Percentiles rank a stretch among this genome's conserved stretches.
These are phyloP conservation scores for Trypanosoma scelopori DNA, from an alignment of 208 protist genomes.

Conservation along the genomic window DNA sequence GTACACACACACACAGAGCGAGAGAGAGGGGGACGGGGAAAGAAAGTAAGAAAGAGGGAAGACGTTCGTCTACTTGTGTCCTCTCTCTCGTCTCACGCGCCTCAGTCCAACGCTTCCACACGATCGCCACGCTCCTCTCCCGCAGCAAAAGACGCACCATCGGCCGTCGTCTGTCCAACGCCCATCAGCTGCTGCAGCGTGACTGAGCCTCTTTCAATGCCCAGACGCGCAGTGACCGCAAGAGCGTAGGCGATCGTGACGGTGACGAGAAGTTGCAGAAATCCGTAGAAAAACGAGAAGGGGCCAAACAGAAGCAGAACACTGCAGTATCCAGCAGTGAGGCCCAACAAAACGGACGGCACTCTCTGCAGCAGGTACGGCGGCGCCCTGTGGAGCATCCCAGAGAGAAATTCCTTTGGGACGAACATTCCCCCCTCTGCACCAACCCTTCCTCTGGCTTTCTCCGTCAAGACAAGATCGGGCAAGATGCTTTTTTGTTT, in stretches of 20 bases:
- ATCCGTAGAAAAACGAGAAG: constrained; percentile 39
- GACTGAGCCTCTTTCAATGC: constrained; percentile 18
- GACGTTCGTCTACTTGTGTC: no score
- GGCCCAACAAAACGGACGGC: constrained; percentile 52
- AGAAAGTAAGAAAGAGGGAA: no score
- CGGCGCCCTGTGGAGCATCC: constrained; percentile 39
- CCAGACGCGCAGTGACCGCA: constrained; percentile 27
- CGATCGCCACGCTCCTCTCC: background rate
- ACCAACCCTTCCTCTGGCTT: background rate
- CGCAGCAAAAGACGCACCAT: no score
- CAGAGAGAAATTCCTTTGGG: background rate
- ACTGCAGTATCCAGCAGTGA: constrained; percentile 49
- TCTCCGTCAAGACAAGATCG: background rate
- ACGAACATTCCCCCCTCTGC: background rate
- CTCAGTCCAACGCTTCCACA: constrained; percentile 1
- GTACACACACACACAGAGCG: no score
- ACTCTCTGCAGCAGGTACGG: constrained; percentile 50
- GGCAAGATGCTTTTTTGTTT: no score
- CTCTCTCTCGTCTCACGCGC: background rate
- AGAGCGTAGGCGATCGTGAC: constrained; percentile 24
- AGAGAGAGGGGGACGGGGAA: no score
- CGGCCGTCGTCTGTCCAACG: background rate
- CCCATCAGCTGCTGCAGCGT: constrained; percentile 8
- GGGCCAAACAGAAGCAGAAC: constrained; percentile 52
- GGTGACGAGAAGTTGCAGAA: constrained; percentile 35